Percentiles rank a stretch among this genome's conserved stretches.
Evolutionary conservation across 2,329 filamentous ascomycete species (phyloP).

Genomic region (Aspergillus nomiae): DNA sequence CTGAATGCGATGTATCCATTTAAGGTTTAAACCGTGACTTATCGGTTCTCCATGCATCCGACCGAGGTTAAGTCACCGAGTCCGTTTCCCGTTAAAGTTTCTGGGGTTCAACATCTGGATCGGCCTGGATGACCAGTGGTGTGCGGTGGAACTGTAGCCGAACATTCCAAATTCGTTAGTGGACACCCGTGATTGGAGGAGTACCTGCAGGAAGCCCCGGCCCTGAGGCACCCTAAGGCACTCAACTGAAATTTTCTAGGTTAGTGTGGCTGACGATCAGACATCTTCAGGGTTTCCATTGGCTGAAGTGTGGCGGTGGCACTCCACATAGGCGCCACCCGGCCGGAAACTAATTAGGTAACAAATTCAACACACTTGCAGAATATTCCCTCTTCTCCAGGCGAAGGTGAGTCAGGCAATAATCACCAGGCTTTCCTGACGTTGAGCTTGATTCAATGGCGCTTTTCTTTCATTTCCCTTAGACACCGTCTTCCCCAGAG

Average conservation of each 20-base stretch:
- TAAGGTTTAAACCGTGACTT: not conserved
- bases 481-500: not conserved
- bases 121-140: not conserved
- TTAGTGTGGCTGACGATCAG: not conserved
- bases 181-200: not conserved
- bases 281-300: not conserved
- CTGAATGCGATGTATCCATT: not conserved
- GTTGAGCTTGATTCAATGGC: not conserved
- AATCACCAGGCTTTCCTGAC: not conserved
- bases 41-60: not conserved
- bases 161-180: not conserved
- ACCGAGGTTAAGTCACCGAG: not conserved
- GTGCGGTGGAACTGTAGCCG: not conserved
- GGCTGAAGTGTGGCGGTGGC: not conserved
- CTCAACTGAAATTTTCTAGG: not conserved
- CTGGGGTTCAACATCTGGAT: not conserved
- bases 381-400: not conserved
- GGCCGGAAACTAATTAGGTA: not conserved
- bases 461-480: not conserved
- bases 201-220: constrained; percentile 1
- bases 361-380: not conserved
- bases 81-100: not conserved
- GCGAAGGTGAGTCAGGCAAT: not conserved
- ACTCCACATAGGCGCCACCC: not conserved
- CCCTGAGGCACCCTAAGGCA: not conserved